phyloP scores from a whole-genome alignment of 169 alveolate species.

The Toxoplasma gondii region DNA sequence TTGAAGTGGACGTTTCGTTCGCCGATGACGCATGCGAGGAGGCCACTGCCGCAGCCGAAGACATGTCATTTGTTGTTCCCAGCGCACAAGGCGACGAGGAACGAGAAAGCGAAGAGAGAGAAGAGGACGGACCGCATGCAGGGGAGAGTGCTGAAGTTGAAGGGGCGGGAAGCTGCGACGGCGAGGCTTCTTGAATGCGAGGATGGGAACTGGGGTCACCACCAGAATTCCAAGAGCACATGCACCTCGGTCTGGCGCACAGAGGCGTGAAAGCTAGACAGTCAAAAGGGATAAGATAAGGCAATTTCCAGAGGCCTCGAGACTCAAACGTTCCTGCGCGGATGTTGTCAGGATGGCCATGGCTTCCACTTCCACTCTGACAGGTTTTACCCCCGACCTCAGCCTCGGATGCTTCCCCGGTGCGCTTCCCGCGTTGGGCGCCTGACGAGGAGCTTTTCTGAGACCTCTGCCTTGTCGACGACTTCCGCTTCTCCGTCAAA shows the following conservation, averaged over 20 bases:
- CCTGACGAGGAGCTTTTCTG: neutral
- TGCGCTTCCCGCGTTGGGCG: neutral
- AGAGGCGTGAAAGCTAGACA: slow-evolving; percentile 10
- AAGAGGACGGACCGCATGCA: neutral
- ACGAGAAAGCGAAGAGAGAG: neutral
- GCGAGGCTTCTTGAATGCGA: neutral
- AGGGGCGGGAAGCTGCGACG: neutral
- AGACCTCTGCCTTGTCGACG: neutral
- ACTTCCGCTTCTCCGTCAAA: neutral
- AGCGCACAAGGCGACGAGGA: no score
- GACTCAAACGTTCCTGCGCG: neutral
- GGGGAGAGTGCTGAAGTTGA: neutral
- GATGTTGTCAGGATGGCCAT: neutral
- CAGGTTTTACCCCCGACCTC: neutral
- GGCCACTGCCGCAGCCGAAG: no score
- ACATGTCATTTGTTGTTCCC: no score
- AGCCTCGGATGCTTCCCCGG: neutral
- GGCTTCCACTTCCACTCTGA: neutral
- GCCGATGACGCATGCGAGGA: no score
- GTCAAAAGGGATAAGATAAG: neutral
- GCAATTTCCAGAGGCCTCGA: neutral
- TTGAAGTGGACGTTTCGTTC: no score
- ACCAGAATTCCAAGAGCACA: neutral
- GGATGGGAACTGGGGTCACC: neutral
- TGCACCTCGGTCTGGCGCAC: neutral